Evolutionary conservation across 208 protist genomes (phyloP).

Genomic region (Acanthamoeba quina): DNA sequence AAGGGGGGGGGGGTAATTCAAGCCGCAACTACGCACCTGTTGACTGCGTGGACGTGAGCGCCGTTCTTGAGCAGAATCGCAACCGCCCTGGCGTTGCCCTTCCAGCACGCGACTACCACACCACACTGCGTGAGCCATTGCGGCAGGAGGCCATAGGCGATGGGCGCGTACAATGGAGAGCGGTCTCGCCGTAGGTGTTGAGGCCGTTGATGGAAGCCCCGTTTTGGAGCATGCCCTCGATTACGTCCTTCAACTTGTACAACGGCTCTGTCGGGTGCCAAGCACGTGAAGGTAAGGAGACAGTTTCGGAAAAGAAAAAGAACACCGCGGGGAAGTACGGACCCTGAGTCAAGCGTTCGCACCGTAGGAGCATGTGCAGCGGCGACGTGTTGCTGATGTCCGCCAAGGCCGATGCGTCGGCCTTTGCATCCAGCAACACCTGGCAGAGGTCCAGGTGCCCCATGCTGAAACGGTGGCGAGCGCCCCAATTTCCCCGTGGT

Average conservation of each 20-base stretch:
- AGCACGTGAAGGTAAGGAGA: background rate
- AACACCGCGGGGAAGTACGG: background rate
- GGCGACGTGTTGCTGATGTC: conserved; percentile 3
- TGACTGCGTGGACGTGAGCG: background rate
- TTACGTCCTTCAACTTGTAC: background rate
- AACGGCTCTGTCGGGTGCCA: background rate
- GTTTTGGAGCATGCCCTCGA: background rate
- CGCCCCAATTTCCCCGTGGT: too few relatives aligned
- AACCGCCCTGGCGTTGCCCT: background rate
- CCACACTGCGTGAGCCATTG: background rate
- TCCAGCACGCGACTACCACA: background rate
- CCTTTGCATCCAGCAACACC: background rate
- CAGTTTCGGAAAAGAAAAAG: background rate
- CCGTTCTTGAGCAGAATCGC: background rate
- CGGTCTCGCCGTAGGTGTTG: background rate
- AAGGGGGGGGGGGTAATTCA: background rate
- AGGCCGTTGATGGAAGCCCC: background rate
- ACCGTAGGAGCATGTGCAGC: background rate
- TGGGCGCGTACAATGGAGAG: background rate
- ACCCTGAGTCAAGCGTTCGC: background rate
- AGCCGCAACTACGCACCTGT: background rate
- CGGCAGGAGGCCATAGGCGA: background rate
- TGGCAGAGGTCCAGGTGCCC: background rate
- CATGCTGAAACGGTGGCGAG: background rate
- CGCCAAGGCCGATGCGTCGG: background rate